A percentile compares a stretch with the other conserved stretches of the same genome.
Conservation (phyloP, 352 stramenopile species). For the Phytophthora pini region DNA sequence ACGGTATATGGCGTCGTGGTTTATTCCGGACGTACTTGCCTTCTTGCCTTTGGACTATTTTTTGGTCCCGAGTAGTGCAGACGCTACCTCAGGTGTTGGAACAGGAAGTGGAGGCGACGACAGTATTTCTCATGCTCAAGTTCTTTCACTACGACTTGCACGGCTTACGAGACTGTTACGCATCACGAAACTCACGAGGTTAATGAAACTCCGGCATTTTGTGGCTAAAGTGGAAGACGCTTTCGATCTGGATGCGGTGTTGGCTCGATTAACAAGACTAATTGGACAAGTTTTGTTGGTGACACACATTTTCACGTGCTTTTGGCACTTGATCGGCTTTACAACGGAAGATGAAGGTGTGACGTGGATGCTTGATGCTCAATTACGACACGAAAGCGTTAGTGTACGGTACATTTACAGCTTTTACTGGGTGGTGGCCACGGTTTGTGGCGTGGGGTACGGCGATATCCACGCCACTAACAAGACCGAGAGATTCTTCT, state of each 20-base stretch:
- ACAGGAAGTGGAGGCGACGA: constrained; percentile 4
- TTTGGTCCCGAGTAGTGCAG: constrained; percentile 15
- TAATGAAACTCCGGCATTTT: constrained; percentile 78
- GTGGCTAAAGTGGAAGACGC: constrained; percentile 75
- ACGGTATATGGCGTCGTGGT: constrained; percentile 68
- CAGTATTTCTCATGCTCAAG: constrained; percentile 42
- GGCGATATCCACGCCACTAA: constrained; percentile 83
- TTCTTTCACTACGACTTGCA: constrained; percentile 71
- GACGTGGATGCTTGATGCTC: constrained; percentile 50
- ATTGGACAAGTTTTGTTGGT: constrained; percentile 75
- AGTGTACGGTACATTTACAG: constrained; percentile 74
- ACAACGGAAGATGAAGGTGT: constrained; percentile 37
- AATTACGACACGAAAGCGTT: constrained; percentile 33
- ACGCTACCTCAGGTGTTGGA: neutral
- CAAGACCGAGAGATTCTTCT: constrained; percentile 69
- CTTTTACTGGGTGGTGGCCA: constrained; percentile 89
- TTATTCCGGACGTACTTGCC: constrained; percentile 58
- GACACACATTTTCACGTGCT: constrained; percentile 76
- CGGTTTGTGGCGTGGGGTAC: constrained; percentile 82
- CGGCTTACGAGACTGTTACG: constrained; percentile 68
- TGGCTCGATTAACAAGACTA: constrained; percentile 66
- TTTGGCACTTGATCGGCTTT: constrained; percentile 78
- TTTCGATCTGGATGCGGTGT: constrained; percentile 68
- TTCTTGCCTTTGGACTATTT: constrained; percentile 65
- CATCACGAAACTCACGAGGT: constrained; percentile 71